phyloP scores from a whole-genome alignment of 805 yeast genomes.

The Zygosaccharomyces bisporus region DNA sequence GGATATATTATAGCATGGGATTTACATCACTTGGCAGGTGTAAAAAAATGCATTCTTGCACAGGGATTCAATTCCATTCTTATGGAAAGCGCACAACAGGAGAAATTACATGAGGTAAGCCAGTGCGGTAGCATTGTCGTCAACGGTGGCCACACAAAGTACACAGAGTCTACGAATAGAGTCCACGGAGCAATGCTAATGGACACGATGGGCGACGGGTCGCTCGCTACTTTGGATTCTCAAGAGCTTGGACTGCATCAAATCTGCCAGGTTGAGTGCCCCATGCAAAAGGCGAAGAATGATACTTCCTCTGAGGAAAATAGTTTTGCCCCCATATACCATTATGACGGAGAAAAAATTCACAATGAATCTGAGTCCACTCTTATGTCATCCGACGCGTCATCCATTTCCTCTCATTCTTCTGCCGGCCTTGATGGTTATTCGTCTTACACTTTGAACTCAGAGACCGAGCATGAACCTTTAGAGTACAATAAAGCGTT shows the following conservation, averaged over 20 bases:
- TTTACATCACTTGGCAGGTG: slow-evolving; percentile 15
- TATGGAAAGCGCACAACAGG: slow-evolving; percentile 6
- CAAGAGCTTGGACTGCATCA: slow-evolving; percentile 29
- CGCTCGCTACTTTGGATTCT: slow-evolving; percentile 19
- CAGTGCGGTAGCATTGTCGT: slow-evolving; percentile 32
- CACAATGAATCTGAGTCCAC: slow-evolving; percentile 15
- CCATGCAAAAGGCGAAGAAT: background rate
- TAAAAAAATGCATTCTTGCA: slow-evolving; percentile 20
- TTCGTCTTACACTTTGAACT: slow-evolving; percentile 13
- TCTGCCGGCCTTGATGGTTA: slow-evolving; percentile 9
- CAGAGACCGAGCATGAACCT: slow-evolving; percentile 8
- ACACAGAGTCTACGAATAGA: slow-evolving; percentile 3
- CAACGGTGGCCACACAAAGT: slow-evolving; percentile 9
- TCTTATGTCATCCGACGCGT: slow-evolving; percentile 9
- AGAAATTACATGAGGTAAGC: slow-evolving; percentile 14
- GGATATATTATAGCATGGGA: slow-evolving; percentile 30
- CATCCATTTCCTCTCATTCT: slow-evolving; percentile 10
- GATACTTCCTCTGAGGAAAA: background rate
- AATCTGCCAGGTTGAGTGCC: slow-evolving; percentile 21
- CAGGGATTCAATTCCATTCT: slow-evolving; percentile 23
- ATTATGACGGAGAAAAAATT: slow-evolving; percentile 1
- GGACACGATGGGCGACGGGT: slow-evolving; percentile 18
- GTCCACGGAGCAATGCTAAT: slow-evolving; percentile 16
- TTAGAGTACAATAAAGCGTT: slow-evolving; percentile 7
- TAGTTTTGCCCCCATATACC: slow-evolving; percentile 1